These are phyloP conservation scores for Beauveria sp. DNA, from an alignment of 2,329 filamentous ascomycete genomes.

Conservation along the genomic window DNA sequence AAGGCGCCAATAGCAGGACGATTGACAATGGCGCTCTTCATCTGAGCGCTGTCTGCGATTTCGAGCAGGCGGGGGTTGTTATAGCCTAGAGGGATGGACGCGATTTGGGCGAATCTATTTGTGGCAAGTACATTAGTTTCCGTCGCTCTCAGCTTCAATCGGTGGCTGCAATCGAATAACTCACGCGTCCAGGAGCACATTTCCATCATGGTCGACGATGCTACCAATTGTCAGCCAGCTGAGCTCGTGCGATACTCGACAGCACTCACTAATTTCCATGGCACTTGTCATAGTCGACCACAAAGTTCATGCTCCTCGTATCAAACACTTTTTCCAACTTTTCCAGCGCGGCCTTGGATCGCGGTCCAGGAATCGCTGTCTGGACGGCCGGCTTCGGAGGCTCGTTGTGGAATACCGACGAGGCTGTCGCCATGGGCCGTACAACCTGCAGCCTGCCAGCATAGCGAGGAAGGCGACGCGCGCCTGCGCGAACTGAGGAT, in stretches of 20 bases:
- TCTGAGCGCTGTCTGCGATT: constrained; percentile 66
- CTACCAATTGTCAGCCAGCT: constrained; percentile 1
- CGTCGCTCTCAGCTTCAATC: neutral
- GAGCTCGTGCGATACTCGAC: neutral
- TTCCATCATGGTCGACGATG: constrained; percentile 64
- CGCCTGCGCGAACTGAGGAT: constrained; percentile 4
- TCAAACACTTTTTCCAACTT: constrained; percentile 76
- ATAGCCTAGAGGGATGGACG: constrained; percentile 86
- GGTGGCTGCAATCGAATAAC: constrained; percentile 15
- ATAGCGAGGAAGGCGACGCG: constrained; percentile 1
- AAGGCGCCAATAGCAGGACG: constrained; percentile 87
- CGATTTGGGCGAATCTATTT: constrained; percentile 75
- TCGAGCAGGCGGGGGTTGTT: constrained; percentile 73
- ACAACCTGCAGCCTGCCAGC: neutral
- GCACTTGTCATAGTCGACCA: constrained; percentile 67
- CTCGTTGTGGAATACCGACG: constrained; percentile 39
- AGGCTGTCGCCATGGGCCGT: constrained; percentile 16
- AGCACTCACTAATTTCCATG: constrained; percentile 60
- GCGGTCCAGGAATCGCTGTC: constrained; percentile 66
- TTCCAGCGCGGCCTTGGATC: constrained; percentile 59
- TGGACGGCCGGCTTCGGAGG: constrained; percentile 45
- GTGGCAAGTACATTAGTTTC: neutral
- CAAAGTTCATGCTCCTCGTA: constrained; percentile 77
- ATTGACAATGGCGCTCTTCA: constrained; percentile 77
- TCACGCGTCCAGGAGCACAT: constrained; percentile 63